Base-by-base conservation (phyloP, 2,329 filamentous ascomycete species). In the Stagonosporopsis cucurbitacearum region DNA sequence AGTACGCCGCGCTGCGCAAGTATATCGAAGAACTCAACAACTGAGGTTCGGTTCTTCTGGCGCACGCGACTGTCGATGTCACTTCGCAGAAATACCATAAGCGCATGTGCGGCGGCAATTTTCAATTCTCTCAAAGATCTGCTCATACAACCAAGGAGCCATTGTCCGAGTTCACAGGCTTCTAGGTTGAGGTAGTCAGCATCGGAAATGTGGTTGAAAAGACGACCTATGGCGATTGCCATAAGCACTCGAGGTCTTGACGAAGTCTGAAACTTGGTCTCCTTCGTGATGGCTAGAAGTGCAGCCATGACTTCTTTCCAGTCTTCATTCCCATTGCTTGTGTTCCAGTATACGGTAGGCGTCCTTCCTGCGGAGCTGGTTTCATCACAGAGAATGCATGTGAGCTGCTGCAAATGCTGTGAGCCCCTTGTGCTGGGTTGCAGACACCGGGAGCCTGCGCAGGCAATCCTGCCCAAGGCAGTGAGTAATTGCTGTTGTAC, bases 51-150 rank as follows among this genome's bases (percentile, higher is more conserved):
- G 65, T 97, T 95, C 50, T 81, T 83, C 32, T 79, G 75, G 5
- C 83, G 76, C 3, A 86, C 71, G 32, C 81, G 77, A 36, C 74
- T 67, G 15, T 80, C 74, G 33, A 84, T 65, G 49, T 76, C 71
- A 39, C 79, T 74, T 48, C 81, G 79, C 32, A 93, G 76, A 71
- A 95, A 96, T 0, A 82, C 79, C 43, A 86, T 81, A 23, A 94
- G 72, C 0, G 88, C 86, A 57, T 85, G 83, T 32, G 89, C 90
- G 54, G 93, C 90, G 33, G 89, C 89, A 65, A 97, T 85, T 28
- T 94, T 87, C 25, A 98, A 79, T 72, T 98, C 95, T 69, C 94
- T 85, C 19, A 92, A 75, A 1, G 93, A 96, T 74, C 93, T 96
- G 60, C 88, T 88, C 35, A 98, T 79, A 0, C 89, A 91, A 63